Base-by-base conservation (phyloP, 192 early-diverging fungal genomes). In the Geranomyces variabilis region DNA sequence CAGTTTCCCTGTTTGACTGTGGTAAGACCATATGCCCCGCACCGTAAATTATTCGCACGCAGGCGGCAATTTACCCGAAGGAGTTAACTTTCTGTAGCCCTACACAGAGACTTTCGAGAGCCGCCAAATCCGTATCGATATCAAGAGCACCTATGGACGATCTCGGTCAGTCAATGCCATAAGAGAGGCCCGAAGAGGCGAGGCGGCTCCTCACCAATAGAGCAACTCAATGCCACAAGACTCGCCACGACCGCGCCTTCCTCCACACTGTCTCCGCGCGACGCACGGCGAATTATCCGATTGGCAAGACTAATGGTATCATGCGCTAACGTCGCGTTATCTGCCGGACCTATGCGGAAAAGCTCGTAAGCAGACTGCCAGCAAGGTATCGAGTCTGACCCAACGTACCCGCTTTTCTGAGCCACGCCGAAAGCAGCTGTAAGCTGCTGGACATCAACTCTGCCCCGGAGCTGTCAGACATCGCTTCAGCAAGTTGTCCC, bases 361-460 rank as follows among this genome's bases (percentile, higher is more conserved):
- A 21, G 45, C 4, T 13, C 7, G 0, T 41, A 47, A 26, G 36
- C 22, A 24, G 19, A 13, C 10, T 47, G 10, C 6, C 17, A 22
- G 21, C 26, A 66, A 8, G 64, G 24, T 53, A 24, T 53, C 6
- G 2, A 8, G 3, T 26, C 51, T 6, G 2, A 53, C 15, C 28
- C 17, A 19, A 62, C 30, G 10, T 41, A 70, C 69, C 69, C 8
- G 56, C 28, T 47, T 72, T 72, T 19, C 47, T 21, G 12, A 64
- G 3, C 70, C 70, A 72, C 10, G 44, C 19, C 9, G 70, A 9
- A 28, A 72, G 19, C 22, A 72, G 14, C 10, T 33, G 41, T 17
- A 72, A 33, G 17, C 24, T 53, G 17, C 61, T 28, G 13, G 49
- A n/a, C 29, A 62, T 8, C 24, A 14, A 10, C 17, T 19, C 12